These are phyloP conservation scores for Prosopis cineraria DNA, from an alignment of 306 rosid species.

Conservation along the genomic window DNA sequence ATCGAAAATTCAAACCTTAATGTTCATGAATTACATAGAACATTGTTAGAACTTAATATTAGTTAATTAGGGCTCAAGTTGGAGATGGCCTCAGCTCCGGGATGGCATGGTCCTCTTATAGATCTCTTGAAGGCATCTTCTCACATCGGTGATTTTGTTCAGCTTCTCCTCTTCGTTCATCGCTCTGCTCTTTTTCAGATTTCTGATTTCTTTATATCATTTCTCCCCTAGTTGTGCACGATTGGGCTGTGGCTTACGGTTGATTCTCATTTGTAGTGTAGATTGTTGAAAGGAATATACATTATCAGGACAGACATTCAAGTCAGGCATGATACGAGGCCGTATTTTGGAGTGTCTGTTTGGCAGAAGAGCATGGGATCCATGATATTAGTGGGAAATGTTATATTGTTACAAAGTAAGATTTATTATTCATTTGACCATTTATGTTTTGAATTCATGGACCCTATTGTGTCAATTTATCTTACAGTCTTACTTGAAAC, in stretches of 20 bases:
- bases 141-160: conserved; percentile 69
- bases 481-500: not conserved
- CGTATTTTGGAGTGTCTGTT: conserved; percentile 64
- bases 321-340: conserved; percentile 76
- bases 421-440: not conserved
- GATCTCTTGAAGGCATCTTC: too few species aligned
- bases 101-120: conserved; percentile 89
- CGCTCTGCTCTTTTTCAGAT: not conserved
- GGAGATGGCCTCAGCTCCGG: conserved; percentile 55
- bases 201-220: not conserved
- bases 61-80: too few species aligned
- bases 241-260: not conserved
- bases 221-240: not conserved
- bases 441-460: not conserved
- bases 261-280: conserved; percentile 46
- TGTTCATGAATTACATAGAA: too few species aligned
- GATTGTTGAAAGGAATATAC: conserved; percentile 53
- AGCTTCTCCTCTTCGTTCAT: conserved; percentile 29
- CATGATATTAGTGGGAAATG: conserved; percentile 49
- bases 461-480: not conserved
- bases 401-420: conserved; percentile 66
- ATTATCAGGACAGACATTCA: conserved; percentile 62
- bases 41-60: too few species aligned
- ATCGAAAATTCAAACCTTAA: too few species aligned
- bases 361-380: conserved; percentile 70